phyloP scores from a whole-genome alignment of 306 rosid species.

The Carpinus viminea region DNA sequence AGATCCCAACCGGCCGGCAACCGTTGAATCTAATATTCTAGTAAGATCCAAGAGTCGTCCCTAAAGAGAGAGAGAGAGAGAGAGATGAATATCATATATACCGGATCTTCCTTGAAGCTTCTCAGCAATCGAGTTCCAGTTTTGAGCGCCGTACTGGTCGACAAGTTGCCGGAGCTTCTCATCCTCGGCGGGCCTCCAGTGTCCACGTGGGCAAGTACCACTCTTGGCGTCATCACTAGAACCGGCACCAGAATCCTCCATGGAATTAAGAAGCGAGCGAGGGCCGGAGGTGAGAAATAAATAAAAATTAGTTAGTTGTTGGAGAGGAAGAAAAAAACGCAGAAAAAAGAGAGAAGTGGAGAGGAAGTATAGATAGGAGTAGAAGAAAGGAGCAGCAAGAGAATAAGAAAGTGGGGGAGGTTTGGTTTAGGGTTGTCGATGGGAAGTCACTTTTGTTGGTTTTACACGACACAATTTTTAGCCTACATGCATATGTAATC shows the following conservation, averaged over 20 bases:
- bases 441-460: conserved; percentile 99
- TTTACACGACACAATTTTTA: conserved; percentile 77
- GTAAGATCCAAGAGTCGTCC: neutral
- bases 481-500: conserved; percentile 28
- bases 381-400: neutral
- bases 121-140: conserved; percentile 94
- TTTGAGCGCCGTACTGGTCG: conserved; percentile 82
- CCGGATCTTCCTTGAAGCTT: conserved; percentile 99
- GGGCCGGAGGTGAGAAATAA: neutral
- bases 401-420: conserved; percentile 50
- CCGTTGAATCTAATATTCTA: conserved; percentile 20
- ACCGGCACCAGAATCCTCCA: conserved; percentile 59
- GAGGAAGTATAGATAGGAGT: conserved; percentile 48
- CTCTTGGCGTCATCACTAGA: conserved; percentile 48
- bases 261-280: conserved; percentile 12
- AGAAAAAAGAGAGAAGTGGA: conserved; percentile 31
- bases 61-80: neutral
- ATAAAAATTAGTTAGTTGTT: too few species aligned
- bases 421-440: conserved; percentile 98
- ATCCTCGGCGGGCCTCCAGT: conserved; percentile 93
- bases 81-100: neutral
- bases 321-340: neutral
- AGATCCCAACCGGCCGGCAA: neutral
- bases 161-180: conserved; percentile 81
- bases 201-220: conserved; percentile 68